Conservation (phyloP, 176 grass and related monocot species). For the Ensete ventricosum region DNA sequence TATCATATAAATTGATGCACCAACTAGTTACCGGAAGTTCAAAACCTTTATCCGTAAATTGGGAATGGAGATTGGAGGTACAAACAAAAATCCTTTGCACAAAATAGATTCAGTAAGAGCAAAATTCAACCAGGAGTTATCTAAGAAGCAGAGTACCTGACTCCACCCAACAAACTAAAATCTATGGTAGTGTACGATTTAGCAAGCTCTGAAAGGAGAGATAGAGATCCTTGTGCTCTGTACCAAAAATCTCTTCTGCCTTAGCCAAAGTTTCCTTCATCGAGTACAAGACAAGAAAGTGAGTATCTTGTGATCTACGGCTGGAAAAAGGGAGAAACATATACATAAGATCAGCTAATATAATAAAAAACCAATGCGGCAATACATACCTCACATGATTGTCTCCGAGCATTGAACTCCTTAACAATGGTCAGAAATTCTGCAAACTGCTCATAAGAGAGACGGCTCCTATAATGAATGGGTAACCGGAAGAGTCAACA, state of each 20-base stretch:
- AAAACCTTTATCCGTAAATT: background rate
- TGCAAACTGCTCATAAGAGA: constrained; percentile 90
- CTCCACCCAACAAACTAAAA: background rate
- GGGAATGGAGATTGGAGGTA: background rate
- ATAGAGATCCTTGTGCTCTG: constrained; percentile 73
- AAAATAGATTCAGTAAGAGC: background rate
- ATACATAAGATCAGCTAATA: background rate
- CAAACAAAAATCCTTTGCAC: background rate
- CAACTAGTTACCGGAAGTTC: background rate
- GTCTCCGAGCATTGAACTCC: constrained; percentile 81
- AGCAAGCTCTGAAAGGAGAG: constrained; percentile 86
- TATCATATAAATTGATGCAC: background rate
- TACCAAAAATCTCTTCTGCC: constrained; percentile 88
- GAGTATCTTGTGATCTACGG: background rate
- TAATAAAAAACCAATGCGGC: background rate
- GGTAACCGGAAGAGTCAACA: background rate
- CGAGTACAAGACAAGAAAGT: constrained; percentile 14
- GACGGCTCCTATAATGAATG: constrained; percentile 41
- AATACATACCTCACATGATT: constrained; percentile 60
- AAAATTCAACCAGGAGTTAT: background rate
- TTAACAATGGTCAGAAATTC: constrained; percentile 88
- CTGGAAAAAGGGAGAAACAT: too few species aligned
- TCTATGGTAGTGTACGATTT: constrained; percentile 51
- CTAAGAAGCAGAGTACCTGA: background rate
- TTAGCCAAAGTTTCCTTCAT: constrained; percentile 73